Conservation (phyloP, 177 flowering plant genomes). For the Vitis hybrid region DNA sequence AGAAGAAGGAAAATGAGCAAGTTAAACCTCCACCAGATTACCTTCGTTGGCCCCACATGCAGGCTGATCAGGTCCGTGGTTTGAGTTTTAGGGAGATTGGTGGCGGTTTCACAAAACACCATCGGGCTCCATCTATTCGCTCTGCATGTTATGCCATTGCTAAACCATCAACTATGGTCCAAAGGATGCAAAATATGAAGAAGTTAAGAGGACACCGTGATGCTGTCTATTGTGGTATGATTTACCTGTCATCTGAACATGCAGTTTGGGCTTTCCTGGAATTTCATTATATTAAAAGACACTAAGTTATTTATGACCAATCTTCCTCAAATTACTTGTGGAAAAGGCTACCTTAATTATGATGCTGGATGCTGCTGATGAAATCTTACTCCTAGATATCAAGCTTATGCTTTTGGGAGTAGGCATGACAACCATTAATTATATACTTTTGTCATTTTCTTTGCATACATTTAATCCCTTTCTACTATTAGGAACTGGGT, state of each 20-base stretch:
- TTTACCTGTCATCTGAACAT: not conserved
- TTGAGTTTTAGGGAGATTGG: constrained; percentile 85
- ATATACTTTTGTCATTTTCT: no score
- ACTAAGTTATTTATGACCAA: not conserved
- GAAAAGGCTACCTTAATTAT: no score
- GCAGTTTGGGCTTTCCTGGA: not conserved
- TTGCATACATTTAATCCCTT: no score
- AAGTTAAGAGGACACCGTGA: constrained; percentile 79
- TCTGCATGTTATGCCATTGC: constrained; percentile 92
- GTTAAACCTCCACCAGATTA: constrained; percentile 43
- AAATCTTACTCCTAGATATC: no score
- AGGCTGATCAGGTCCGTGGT: constrained; percentile 84
- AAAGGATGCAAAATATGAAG: constrained; percentile 84
- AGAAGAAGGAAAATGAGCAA: constrained; percentile 32
- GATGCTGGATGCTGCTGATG: no score
- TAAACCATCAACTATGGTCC: constrained; percentile 83
- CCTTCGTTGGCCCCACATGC: constrained; percentile 95
- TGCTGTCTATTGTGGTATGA: constrained; percentile 95
- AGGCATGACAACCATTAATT: no score
- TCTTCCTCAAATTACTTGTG: no score
- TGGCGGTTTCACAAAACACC: constrained; percentile 89
- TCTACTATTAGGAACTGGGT: no score
- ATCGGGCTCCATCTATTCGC: constrained; percentile 86
- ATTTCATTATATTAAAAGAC: not conserved
- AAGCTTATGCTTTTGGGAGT: no score